Percentiles rank a stretch among this genome's conserved stretches.
These are phyloP conservation scores for Iberis pinnata DNA, from an alignment of 345 rosid species.

Conservation along the genomic window DNA sequence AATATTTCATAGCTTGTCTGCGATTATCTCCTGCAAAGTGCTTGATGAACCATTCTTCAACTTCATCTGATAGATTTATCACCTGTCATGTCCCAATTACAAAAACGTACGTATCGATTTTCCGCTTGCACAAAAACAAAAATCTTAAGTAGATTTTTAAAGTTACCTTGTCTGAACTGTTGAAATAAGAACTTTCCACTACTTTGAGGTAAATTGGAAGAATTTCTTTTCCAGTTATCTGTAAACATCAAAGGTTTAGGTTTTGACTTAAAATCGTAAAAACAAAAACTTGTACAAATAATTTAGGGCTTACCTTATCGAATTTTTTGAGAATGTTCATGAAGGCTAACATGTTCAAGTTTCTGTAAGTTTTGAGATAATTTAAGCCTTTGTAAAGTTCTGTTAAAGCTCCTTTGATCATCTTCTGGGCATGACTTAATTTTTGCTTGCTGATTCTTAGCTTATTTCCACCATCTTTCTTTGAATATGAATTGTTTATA, in stretches of 20 bases:
- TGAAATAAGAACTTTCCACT: constrained; percentile 91
- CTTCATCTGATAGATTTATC: constrained; percentile 71
- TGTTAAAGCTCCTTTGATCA: constrained; percentile 70
- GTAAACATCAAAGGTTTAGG: constrained; percentile 1
- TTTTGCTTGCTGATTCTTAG: constrained; percentile 69
- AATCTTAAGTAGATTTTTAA: neutral
- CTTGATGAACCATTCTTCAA: constrained; percentile 74
- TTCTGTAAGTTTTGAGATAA: constrained; percentile 89
- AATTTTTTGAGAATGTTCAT: constrained; percentile 92
- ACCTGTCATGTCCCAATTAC: constrained; percentile 57
- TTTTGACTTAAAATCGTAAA: neutral
- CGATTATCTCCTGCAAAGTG: constrained; percentile 78
- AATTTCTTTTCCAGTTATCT: constrained; percentile 87
- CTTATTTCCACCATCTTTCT: constrained; percentile 59
- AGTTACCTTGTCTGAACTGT: constrained; percentile 86
- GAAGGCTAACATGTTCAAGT: constrained; percentile 95
- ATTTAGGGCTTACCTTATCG: constrained; percentile 53
- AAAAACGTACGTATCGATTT: constrained; percentile 20
- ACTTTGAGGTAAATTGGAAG: constrained; percentile 85
- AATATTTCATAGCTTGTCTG: constrained; percentile 86
- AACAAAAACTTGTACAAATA: neutral
- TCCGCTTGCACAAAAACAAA: constrained; percentile 24
- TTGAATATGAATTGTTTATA: constrained; percentile 58
- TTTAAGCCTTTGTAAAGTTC: constrained; percentile 88
- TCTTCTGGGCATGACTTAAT: constrained; percentile 81